Conservation (phyloP, 1,139 yeast species). For the Saccharomyces hybrid region DNA sequence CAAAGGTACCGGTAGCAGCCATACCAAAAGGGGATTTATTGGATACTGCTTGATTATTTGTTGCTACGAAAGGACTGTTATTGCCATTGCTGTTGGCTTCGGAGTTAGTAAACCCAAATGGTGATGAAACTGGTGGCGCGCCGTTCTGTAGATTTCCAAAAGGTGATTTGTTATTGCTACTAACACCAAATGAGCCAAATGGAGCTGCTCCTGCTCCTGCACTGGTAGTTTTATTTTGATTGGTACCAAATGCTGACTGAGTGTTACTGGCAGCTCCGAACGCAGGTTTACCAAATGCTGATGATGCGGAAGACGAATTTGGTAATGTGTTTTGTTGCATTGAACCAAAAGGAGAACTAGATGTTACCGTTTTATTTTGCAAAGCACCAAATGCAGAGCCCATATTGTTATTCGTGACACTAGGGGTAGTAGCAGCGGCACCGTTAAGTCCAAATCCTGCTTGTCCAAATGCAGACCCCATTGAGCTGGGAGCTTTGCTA, state of each 20-base stretch:
- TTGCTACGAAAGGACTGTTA: not conserved
- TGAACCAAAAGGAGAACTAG: constrained; percentile 10
- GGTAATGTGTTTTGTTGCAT: not conserved
- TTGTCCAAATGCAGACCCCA: not conserved
- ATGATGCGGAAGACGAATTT: not conserved
- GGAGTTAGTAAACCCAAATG: constrained; percentile 4
- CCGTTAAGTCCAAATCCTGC: constrained; percentile 3
- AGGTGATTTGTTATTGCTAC: constrained; percentile 2
- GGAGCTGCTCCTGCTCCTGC: constrained; percentile 2
- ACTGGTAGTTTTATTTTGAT: not conserved
- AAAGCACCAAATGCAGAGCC: constrained; percentile 9
- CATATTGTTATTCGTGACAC: not conserved
- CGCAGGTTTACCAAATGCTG: constrained; percentile 13
- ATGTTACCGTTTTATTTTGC: constrained; percentile 1
- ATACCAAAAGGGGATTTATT: constrained; percentile 14
- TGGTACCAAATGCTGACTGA: constrained; percentile 4
- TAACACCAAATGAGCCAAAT: constrained; percentile 4
- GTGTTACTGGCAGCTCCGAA: constrained; percentile 6
- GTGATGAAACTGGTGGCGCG: constrained; percentile 2
- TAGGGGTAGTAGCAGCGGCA: constrained; percentile 3
- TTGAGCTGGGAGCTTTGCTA: not conserved
- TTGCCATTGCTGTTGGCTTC: not conserved
- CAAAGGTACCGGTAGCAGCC: not conserved
- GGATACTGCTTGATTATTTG: not conserved
- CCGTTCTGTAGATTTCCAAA: constrained; percentile 6